These are phyloP conservation scores for Fusarium robinianum DNA, from an alignment of 2,329 filamentous ascomycete genomes.

Conservation along the genomic window DNA sequence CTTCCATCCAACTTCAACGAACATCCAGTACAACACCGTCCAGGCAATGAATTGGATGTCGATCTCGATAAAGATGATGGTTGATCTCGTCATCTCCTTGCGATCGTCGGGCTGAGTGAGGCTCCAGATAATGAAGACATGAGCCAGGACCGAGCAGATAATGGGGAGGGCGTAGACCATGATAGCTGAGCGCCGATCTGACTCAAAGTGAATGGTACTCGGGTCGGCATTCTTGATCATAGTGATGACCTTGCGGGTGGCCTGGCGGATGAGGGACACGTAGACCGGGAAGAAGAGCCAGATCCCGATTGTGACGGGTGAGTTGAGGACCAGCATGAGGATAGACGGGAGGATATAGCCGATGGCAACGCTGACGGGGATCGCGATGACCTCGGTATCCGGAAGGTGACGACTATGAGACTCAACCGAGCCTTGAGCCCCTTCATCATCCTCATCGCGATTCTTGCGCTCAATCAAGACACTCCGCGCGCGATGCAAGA, in stretches of 20 bases:
- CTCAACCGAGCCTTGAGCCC: conserved; percentile 24
- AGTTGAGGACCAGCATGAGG: conserved; percentile 50
- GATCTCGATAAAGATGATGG: conserved; percentile 52
- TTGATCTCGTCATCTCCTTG: conserved; percentile 54
- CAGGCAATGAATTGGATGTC: conserved; percentile 50
- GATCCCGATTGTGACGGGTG: conserved; percentile 44
- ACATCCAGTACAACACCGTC: conserved; percentile 58
- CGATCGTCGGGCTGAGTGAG: conserved; percentile 50
- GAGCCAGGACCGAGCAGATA: conserved; percentile 48
- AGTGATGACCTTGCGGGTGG: conserved; percentile 38
- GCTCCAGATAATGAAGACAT: conserved; percentile 49
- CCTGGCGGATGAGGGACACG: conserved; percentile 50
- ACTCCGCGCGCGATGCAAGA: conserved; percentile 48
- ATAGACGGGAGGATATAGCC: conserved; percentile 54
- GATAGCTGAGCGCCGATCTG: conserved; percentile 43
- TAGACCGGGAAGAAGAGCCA: conserved; percentile 60
- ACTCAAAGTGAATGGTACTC: conserved; percentile 49
- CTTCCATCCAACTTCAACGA: conserved; percentile 55
- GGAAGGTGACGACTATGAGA: conserved; percentile 45
- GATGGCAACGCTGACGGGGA: conserved; percentile 53
- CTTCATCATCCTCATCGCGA: conserved; percentile 21
- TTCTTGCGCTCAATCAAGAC: conserved; percentile 36
- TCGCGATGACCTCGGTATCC: conserved; percentile 60
- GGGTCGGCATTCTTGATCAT: conserved; percentile 36
- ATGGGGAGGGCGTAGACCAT: conserved; percentile 53